Evolutionary conservation across 2,329 filamentous ascomycete species (phyloP), one percentile per base, ranked within the genome.

Genomic region (Colletotrichum horii): DNA sequence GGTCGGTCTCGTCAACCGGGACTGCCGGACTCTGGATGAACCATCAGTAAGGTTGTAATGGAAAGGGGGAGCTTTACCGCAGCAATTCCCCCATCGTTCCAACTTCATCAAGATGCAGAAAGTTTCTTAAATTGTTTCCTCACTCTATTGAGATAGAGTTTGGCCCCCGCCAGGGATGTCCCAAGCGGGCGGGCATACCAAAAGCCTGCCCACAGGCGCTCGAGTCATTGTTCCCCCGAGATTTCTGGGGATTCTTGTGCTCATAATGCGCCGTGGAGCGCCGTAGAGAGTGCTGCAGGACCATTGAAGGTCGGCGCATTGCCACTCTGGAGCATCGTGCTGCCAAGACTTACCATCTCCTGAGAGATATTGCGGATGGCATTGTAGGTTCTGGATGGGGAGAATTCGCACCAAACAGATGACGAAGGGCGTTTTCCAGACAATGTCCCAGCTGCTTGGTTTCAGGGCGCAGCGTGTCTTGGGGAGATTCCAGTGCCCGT

Each of bases 61-160:
- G 30, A 38, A 52, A 36, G 48, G 48, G 52, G 19, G 24, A 15
- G 34, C 26, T n/a, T 2, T 15, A 19, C 8, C 6, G 43, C 32
- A 19, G n/a, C 30, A 62, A 48, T 22, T 38, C 30, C 5, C 43
- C 28, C 24, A 48, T 43, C 14, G 32, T 36, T 30, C 30, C 67
- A 43, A 66, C 61, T 30, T 34, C 56, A 72, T 72, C 24, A 71
- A 71, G 62, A 30, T 56, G 68, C 55, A 62, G 52, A 62, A 72
- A 75, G 69, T 62, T 65, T 67, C 8, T 72, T 58, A 66, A 16
- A 67, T 67, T 67, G 69, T 75, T 72, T 75, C 61, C 38, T 14
- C 30, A 22, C 16, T n/a, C 15, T 36, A 7, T 36, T 24, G 43
- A 48, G 62, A 56, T 66, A 66, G 22, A 66, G 61, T 64, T 75